A percentile compares a stretch with the other conserved stretches of the same genome.
These are phyloP conservation scores for Dianthus caryophyllus DNA, from an alignment of 148 eudicot genomes.

Conservation along the genomic window DNA sequence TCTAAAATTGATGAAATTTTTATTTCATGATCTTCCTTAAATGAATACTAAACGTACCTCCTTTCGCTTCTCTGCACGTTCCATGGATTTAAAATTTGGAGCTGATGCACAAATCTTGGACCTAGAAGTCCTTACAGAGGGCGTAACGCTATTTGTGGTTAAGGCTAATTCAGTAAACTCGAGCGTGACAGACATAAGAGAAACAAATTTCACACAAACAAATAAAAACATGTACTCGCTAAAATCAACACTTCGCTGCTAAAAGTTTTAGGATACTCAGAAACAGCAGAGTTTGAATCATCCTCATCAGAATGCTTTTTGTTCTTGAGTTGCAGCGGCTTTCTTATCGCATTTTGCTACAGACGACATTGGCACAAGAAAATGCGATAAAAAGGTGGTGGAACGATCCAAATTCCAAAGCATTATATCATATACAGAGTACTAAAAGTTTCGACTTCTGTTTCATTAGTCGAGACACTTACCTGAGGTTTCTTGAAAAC, in stretches of 20 bases:
- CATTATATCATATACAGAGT: not conserved
- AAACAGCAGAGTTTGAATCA: constrained; percentile 55
- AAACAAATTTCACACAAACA: not conserved
- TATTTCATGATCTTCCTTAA: not conserved
- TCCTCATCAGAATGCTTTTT: constrained; percentile 73
- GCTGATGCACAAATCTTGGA: constrained; percentile 56
- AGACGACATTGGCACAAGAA: constrained; percentile 9
- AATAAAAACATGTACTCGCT: constrained; percentile 5
- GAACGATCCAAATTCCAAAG: not conserved
- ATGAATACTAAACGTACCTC: constrained; percentile 48
- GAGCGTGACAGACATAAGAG: constrained; percentile 5
- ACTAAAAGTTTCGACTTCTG: not conserved
- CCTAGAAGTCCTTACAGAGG: constrained; percentile 35
- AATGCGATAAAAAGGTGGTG: not conserved
- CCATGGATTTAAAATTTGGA: constrained; percentile 60
- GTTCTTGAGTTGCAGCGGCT: constrained; percentile 56
- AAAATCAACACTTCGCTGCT: not conserved
- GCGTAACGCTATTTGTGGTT: constrained; percentile 36
- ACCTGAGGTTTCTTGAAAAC: constrained; percentile 52
- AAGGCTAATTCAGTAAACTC: constrained; percentile 28
- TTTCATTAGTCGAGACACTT: not conserved
- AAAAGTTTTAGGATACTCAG: constrained; percentile 59
- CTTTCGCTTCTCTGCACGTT: constrained; percentile 84
- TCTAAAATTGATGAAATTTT: not conserved
- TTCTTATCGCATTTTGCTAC: constrained; percentile 51